phyloP scores from a whole-genome alignment of 306 rosid species.

The Prunus mira region DNA sequence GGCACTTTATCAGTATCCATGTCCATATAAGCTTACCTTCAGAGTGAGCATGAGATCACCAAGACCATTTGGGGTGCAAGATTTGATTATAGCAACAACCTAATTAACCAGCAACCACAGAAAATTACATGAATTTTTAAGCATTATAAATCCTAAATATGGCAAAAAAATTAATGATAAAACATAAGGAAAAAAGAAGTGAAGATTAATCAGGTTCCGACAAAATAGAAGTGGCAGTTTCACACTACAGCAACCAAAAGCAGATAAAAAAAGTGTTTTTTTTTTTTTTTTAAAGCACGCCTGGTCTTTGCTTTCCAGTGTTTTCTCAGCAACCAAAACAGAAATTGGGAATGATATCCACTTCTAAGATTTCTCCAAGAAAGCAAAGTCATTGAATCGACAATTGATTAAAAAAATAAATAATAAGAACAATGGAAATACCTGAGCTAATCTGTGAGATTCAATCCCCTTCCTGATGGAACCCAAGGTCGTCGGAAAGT shows the following conservation, averaged over 20 bases:
- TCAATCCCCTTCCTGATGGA: slow-evolving; percentile 45
- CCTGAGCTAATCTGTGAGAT: slow-evolving; percentile 37
- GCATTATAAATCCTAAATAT: no score
- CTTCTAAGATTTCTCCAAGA: neutral
- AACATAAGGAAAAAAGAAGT: neutral
- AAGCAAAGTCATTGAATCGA: neutral
- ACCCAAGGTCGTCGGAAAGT: slow-evolving; percentile 32
- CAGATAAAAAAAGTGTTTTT: neutral
- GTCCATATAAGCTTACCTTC: slow-evolving; percentile 44
- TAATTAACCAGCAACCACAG: slow-evolving; percentile 16
- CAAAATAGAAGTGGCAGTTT: neutral
- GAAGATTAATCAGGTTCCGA: neutral
- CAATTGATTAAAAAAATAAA: neutral
- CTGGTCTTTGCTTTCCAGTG: neutral
- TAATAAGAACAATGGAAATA: slow-evolving; percentile 1
- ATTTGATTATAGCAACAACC: slow-evolving; percentile 62
- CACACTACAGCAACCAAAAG: neutral
- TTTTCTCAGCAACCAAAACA: slow-evolving; percentile 11
- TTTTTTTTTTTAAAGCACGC: neutral
- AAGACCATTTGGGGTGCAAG: slow-evolving; percentile 66
- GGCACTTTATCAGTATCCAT: neutral
- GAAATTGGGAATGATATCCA: neutral
- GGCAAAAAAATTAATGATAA: neutral
- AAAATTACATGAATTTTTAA: neutral
- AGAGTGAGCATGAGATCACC: slow-evolving; percentile 69